Evolutionary conservation across 2,329 filamentous ascomycete species (phyloP).

Genomic region (Phyllosticta citriasiana): DNA sequence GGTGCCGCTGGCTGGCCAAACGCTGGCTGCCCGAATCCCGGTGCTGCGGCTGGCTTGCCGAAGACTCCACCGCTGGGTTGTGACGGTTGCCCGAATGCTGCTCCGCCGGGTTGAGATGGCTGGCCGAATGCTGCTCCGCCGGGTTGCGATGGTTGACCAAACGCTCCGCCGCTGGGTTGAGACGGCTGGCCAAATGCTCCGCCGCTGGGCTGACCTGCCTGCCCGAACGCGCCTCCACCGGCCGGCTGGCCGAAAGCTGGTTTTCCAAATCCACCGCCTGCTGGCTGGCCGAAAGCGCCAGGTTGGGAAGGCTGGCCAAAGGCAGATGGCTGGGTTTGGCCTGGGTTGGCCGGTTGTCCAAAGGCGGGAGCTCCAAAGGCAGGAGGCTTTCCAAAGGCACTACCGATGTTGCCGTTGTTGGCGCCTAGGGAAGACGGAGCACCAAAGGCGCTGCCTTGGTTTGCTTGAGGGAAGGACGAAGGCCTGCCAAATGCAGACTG

Average conservation of each 20-base stretch:
- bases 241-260: conserved; percentile 26
- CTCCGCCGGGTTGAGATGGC: not conserved
- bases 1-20: conserved; percentile 14
- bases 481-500: conserved; percentile 2
- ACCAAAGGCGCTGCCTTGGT: not conserved
- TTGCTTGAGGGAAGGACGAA: conserved; percentile 10
- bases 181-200: conserved; percentile 18
- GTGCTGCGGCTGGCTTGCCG: conserved; percentile 22
- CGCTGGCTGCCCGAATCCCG: conserved; percentile 18
- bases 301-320: conserved; percentile 17
- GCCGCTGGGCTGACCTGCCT: conserved; percentile 11
- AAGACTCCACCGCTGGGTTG: conserved; percentile 14
- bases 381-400: conserved; percentile 9
- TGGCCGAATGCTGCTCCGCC: conserved; percentile 19
- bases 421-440: conserved; percentile 24
- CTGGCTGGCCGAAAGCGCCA: conserved; percentile 12
- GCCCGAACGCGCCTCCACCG: conserved; percentile 14
- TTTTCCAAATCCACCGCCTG: conserved; percentile 18
- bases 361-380: conserved; percentile 14
- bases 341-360: conserved; percentile 16
- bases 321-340: not conserved
- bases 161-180: no score
- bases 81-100: conserved; percentile 1
- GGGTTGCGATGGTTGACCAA: conserved; percentile 12
- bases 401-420: not conserved